Evolutionary conservation across 768 basidiomycete species (phyloP), one percentile per base, ranked within the genome.

Genomic region (Ramaria sp.): DNA sequence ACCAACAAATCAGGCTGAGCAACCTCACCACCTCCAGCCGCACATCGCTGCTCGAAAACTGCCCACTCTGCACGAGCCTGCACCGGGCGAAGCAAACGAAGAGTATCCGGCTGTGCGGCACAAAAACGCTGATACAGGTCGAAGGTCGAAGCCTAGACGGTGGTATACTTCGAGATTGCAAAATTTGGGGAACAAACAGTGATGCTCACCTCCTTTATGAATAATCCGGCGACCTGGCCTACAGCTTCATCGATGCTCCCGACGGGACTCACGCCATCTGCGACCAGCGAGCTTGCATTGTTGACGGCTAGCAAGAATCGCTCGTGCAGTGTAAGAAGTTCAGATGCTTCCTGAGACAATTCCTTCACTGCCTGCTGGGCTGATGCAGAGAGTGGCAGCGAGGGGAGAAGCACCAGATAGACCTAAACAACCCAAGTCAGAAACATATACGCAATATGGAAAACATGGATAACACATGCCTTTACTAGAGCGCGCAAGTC

Each of bases 81-180:
- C 19, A 83, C 76, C 51, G 77, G 79, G 58, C 86, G 81, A 0
- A 95, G 73, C 22, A 91, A 67, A 60, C 87, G 82, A 56, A 87
- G 73, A 0, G 92, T 93, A 62, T 88, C 86, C 51, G 82, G 79
- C 65, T 97, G 94, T 0, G 84, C 84, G 0, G 90, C 81, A 66
- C 95, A 98, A 65, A 92, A 97, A 12, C 77, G 70, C 67, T 92
- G 81, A 71, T 99, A 99, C 1, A 82, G 75, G 57, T 79, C 75
- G 62, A 95, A 95, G 38, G 76, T 72, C 15, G 83, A 73, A 24
- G 84, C 85, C 91, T 95, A 62, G 33, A 52, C 20, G 9, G 7
- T 19, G 22, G 50, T 4, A 58, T n/a, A 53, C 17, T 55, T 52
- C 17, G 33, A 34, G 50, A 46, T 46, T 24, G 47, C 24, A 19